A percentile compares a stretch with the other conserved stretches of the same genome.
phyloP scores from a whole-genome alignment of 78 protist species.

The Speleostelium caveatum region DNA sequence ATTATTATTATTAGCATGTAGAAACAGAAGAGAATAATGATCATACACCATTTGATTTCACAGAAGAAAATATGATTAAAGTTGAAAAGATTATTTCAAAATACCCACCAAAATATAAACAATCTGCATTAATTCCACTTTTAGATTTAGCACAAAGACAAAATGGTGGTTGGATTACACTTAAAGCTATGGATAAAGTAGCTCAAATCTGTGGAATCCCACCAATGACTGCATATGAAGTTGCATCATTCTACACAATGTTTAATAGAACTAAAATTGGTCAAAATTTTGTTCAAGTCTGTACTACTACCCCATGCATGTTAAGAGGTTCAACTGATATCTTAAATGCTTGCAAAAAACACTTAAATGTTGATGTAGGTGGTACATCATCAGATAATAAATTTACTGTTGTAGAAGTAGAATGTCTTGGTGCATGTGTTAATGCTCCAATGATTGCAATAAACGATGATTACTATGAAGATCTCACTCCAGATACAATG shows the following conservation, averaged over 20 bases:
- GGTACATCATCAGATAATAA: constrained; percentile 89
- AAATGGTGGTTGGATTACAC: constrained; percentile 97
- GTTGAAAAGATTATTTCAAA: constrained; percentile 69
- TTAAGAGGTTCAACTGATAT: constrained; percentile 91
- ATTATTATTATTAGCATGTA: constrained; percentile 80
- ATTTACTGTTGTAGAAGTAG: constrained; percentile 96
- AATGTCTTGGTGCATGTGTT: constrained; percentile 98
- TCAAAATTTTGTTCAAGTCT: constrained; percentile 87
- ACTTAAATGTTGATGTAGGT: constrained; percentile 56
- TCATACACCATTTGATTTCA: constrained; percentile 93
- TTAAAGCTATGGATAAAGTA: constrained; percentile 96
- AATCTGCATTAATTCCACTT: constrained; percentile 91
- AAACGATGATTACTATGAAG: constrained; percentile 90
- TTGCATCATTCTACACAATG: constrained; percentile 98
- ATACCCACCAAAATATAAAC: constrained; percentile 84
- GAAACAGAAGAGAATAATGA: constrained; percentile 91
- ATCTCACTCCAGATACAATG: constrained; percentile 52
- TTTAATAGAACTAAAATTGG: constrained; percentile 90
- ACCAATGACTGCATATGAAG: constrained; percentile 95
- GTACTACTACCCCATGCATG: constrained; percentile 99
- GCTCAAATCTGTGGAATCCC: constrained; percentile 92
- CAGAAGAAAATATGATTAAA: constrained; percentile 78
- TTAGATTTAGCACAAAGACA: constrained; percentile 97
- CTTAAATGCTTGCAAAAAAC: constrained; percentile 54
- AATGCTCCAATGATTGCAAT: constrained; percentile 98